A percentile compares a stretch with the other conserved stretches of the same genome.
Evolutionary conservation across 2,329 filamentous ascomycete genomes (phyloP).

Genomic region (Aspergillus sp.): DNA sequence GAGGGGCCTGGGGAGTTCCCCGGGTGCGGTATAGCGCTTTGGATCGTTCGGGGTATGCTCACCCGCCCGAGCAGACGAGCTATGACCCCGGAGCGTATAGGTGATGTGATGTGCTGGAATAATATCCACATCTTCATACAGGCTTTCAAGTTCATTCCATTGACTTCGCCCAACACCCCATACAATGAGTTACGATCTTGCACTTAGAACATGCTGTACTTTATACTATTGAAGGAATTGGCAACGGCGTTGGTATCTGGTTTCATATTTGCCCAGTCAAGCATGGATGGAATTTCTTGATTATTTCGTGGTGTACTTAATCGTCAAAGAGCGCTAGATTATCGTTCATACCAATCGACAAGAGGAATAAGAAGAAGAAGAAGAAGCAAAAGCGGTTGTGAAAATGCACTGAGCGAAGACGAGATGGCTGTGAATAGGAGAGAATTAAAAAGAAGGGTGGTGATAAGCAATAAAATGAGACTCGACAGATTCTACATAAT

Average conservation of each 20-base stretch:
- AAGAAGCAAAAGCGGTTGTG: no score
- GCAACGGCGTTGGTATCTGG: background rate
- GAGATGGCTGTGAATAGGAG: background rate
- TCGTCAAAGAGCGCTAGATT: background rate
- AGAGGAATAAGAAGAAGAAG: no score
- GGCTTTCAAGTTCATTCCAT: no score
- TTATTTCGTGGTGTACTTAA: no score
- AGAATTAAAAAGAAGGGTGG: background rate
- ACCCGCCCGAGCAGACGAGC: constrained; percentile 23
- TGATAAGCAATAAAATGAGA: background rate
- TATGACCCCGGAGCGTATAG: constrained; percentile 30
- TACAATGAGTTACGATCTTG: constrained; percentile 9
- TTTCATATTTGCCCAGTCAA: background rate
- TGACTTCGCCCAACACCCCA: no score
- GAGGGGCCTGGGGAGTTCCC: constrained; percentile 10
- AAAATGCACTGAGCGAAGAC: background rate
- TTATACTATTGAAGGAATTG: background rate
- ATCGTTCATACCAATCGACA: background rate
- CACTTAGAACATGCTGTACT: background rate
- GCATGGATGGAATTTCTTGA: no score
- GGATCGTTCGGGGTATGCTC: constrained; percentile 17
- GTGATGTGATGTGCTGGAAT: constrained; percentile 8
- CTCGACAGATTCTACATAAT: constrained; percentile 63
- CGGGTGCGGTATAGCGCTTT: constrained; percentile 15
- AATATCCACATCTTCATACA: no score